Base-by-base conservation (phyloP, 768 basidiomycete species). In the Pleurotus cornucopiae region DNA sequence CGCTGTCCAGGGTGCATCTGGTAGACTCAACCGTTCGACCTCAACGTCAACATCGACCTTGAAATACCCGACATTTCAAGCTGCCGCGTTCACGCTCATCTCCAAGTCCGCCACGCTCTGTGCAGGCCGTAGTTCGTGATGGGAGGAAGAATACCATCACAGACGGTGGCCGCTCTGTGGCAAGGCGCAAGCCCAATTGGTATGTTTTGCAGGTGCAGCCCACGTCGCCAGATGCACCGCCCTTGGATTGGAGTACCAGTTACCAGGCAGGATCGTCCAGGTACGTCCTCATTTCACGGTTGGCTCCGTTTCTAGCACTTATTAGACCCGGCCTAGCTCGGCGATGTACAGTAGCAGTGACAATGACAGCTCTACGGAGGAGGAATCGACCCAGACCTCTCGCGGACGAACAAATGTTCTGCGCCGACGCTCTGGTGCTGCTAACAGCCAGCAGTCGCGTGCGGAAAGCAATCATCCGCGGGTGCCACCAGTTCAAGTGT, bases 241-340 rank as follows among this genome's bases (percentile, higher is more conserved):
- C 43, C 12, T 23, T 58, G 61, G 90, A 85, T 61, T 83, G 90
- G 85, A 93, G 89, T 64, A 91, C 90, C 11, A 92, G 90, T 61
- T 93, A 93, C 70, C 87, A 91, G 57, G 91, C 86, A 25, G 91
- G 91, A 45, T 89, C 89, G 34, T 91, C 89, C 7, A 83, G 87
- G 89, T 88, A 63, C 59, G 80, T 63, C 40, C n/a, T 39, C 18
- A 46, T 49, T 49, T 23, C 39, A 39, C 44, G 40, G 37, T 49
- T 25, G n/a, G 14, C 34, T 30, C 49, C 53, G 21, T 58, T 53
- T 49, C 38, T 41, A 23, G 2, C 46, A 38, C 37, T 5, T 21
- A 37, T 55, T n/a, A 37, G 23, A 40, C 37, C 11, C n/a, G 7
- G 7, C 39, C 14, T 58, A 82, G 84, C 59, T 78, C 85, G 18